Evolutionary conservation across 2,329 filamentous ascomycete species (phyloP), one percentile per base, ranked within the genome.

Genomic region (Talaromyces sp.): DNA sequence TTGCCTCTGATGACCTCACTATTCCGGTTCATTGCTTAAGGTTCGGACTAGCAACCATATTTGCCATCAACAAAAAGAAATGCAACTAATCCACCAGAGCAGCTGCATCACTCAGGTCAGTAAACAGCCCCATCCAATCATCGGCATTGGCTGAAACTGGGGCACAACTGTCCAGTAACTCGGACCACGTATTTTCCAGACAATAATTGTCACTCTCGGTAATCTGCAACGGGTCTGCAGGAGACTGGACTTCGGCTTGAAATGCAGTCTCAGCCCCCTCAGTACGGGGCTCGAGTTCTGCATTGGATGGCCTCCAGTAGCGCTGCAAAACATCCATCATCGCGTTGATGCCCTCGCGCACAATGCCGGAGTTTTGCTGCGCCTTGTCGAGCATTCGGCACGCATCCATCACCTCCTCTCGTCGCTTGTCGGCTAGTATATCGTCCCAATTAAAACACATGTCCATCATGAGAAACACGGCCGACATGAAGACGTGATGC

Each of bases 401-500:
- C 1, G 75, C 75, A 16, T 72, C 72, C 1, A 73, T 64, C 1
- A 78, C 74, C 55, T 78, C 76, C 30, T 72, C 64, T 36, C 71
- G 71, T 5, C 75, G 67, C 12, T 68, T 72, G 5, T 75, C 72
- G 1, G 71, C 74, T 0, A 75, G 61, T 1, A 74, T 70, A 50
- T 77, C 73, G 55, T 73, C 73, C 65, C 70, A 73, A 51, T 78
- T 78, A 63, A 77, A 75, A 61, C 75, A 78, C 0, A 75, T 68
- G 42, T 78, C 76, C 62, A 78, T 75, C 4, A 78, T 63, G 10
- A 79, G 59, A 5, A 76, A 73, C 1, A 75, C 73, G 1, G 73
- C 73, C 1, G 76, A 76, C 67, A 78, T 72, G 59, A 78, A 78
- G 0, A 78, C 70, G 52, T 77, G 75, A 60, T 79, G 72, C 65